Base-by-base conservation (phyloP, 2,329 filamentous ascomycete genomes). In the Cladosporium velox region DNA sequence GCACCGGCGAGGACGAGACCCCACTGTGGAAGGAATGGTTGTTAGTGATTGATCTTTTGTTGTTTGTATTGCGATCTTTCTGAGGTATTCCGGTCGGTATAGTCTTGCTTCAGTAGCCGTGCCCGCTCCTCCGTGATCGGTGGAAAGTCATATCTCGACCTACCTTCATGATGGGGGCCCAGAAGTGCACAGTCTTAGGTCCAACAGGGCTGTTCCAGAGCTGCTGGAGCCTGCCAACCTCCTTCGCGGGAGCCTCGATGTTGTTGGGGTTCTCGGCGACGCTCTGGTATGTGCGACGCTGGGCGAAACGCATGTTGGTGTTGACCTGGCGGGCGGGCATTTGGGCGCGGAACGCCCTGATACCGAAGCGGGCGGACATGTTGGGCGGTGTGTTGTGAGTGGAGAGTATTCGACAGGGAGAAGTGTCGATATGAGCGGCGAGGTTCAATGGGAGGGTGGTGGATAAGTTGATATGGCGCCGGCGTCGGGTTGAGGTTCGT, bases 111-210 rank as follows among this genome's bases (percentile, higher is more conserved):
- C 5, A 34, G 21, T n/a, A 30, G 28, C 52, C 26, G 14, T 62
- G 32, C 59, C 59, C 59, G 59, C 59, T 62, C 47, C 30, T 62
- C 52, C 30, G 30, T 32, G 35, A 49, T 51, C 38, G 38, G 28
- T n/a, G 15, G 38, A 32, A 60, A 57, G 24, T 34, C 51, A 57
- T 51, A 35, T 49, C 2, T 2, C 14, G 57, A 35, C 75, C 72
- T 81, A 88, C 86, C 84, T 88, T 97, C 93, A 97, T 97, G 72
- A 97, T 89, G 66, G 94, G 94, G 54, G 94, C 93, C 94, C 95
- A 99, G 83, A 99, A 99, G 81, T 99, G 95, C 75, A 99, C 95
- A 69, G 95, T 99, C 89, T 85, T 82, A 62, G 81, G 80, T 8
- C 83, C 83, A 65, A 85, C 77, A 38, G 79, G 78, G 64, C 78